Conservation (phyloP, 768 basidiomycete genomes). For the Pleurotus ostreatus region DNA sequence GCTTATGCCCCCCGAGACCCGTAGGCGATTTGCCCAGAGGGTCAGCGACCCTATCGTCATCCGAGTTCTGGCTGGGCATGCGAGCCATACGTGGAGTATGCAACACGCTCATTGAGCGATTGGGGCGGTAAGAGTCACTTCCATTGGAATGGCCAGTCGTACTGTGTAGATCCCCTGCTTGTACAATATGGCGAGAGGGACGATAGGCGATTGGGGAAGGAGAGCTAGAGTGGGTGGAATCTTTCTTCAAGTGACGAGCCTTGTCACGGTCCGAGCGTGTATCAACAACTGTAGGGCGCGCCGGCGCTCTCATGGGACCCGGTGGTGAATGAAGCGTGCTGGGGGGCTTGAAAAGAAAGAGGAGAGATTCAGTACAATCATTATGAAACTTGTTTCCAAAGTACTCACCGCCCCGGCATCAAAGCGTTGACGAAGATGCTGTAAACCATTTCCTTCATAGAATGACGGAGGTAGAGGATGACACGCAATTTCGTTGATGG, state of each 20-base stretch:
- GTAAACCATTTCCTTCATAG: conserved; percentile 89
- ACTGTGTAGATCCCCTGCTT: conserved; percentile 74
- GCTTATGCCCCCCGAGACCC: conserved; percentile 16
- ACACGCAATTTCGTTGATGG: conserved; percentile 95
- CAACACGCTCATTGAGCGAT: conserved; percentile 45
- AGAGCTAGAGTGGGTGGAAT: conserved; percentile 14
- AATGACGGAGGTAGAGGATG: conserved; percentile 90
- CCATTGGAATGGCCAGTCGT: conserved; percentile 41
- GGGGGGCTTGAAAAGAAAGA: conserved; percentile 18
- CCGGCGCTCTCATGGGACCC: conserved; percentile 20
- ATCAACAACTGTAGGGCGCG: conserved; percentile 20
- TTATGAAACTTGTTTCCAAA: conserved; percentile 39
- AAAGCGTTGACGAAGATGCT: conserved; percentile 88
- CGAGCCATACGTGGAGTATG: conserved; percentile 45
- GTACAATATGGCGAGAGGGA: conserved; percentile 54
- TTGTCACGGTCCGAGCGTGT: conserved; percentile 1
- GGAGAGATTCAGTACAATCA: conserved; percentile 29
- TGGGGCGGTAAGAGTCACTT: conserved; percentile 39
- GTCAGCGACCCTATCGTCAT: conserved; percentile 18
- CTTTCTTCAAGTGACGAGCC: conserved; percentile 9
- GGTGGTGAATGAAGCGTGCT: conserved; percentile 16
- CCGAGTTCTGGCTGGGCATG: conserved; percentile 21
- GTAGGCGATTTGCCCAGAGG: conserved; percentile 11
- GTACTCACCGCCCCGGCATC: conserved; percentile 44
- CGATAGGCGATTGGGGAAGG: conserved; percentile 17